Evolutionary conservation across 352 stramenopile species (phyloP), one percentile per base, ranked within the genome.

Genomic region (Pythium grandisporangium): DNA sequence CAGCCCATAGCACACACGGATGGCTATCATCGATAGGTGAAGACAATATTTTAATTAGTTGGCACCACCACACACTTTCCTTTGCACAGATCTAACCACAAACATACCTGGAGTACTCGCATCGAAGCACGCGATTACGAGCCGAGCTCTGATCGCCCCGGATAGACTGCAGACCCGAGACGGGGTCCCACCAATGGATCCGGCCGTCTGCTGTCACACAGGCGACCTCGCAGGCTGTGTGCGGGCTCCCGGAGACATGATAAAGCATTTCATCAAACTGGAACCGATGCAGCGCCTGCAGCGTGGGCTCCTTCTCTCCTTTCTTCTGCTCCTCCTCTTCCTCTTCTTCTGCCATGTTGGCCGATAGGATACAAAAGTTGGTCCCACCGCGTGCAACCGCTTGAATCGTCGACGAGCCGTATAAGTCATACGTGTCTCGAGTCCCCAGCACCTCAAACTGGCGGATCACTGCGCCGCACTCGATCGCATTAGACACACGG

Each of bases 31-130:
- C n/a, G n/a, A n/a, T n/a, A n/a, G n/a, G n/a, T n/a, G n/a, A n/a
- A n/a, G n/a, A n/a, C n/a, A n/a, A n/a, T n/a, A n/a, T n/a, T n/a
- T n/a, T n/a, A n/a, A n/a, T n/a, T n/a, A n/a, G n/a, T n/a, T n/a
- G n/a, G n/a, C n/a, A n/a, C n/a, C n/a, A n/a, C n/a, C n/a, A n/a
- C n/a, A n/a, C n/a, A n/a, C n/a, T n/a, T n/a, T n/a, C n/a, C n/a
- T n/a, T n/a, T n/a, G n/a, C n/a, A n/a, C n/a, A n/a, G n/a, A n/a
- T n/a, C n/a, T n/a, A n/a, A n/a, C n/a, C n/a, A 14, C 17, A 4
- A 32, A 24, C 50, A 8, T 55, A 90, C 76, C 73, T 86, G 8
- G 71, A 69, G 41, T 88, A 91, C 47, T 87, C 77, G 37, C 74
- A 85, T 13, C 61, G 77, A 14, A 66, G 11, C n/a, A 82, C 53